phyloP scores from a whole-genome alignment of 73 alveolate species.

The Stentor roeselii region DNA sequence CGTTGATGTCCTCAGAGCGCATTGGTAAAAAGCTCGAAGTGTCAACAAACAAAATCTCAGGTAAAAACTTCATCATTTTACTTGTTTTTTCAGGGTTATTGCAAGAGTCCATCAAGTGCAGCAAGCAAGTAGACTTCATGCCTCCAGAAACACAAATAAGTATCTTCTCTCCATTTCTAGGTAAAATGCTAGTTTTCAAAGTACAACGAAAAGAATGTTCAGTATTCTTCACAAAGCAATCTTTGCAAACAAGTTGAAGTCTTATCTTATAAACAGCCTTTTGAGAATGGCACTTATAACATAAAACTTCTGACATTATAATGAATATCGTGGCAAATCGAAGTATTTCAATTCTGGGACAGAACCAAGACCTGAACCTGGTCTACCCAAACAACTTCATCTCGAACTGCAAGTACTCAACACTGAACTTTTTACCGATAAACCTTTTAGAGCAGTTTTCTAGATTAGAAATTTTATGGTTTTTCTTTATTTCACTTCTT shows the following conservation, averaged over 20 bases:
- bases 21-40: not conserved
- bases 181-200: not conserved
- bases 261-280: not conserved
- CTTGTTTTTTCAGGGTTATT: conserved; percentile 16
- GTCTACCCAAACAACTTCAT: conserved; percentile 23
- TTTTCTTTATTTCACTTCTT: conserved; percentile 70
- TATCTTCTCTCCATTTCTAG: conserved; percentile 3
- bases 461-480: conserved; percentile 67
- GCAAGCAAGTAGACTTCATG: not conserved
- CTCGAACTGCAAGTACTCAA: not conserved
- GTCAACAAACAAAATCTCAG: not conserved
- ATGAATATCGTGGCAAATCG: not conserved
- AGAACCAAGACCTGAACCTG: not conserved
- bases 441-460: conserved; percentile 74
- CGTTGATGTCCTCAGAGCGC: not conserved
- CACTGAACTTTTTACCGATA: conserved; percentile 39
- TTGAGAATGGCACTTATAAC: conserved; percentile 5
- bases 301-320: too few relatives aligned
- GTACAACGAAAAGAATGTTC: conserved; percentile 10
- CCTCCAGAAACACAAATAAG: not conserved
- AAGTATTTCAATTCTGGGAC: not conserved
- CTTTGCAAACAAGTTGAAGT: not conserved
- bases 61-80: not conserved
- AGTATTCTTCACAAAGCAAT: conserved; percentile 6
- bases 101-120: conserved; percentile 10